Evolutionary conservation across 2,329 filamentous ascomycete species (phyloP), one percentile per base, ranked within the genome.

Genomic region (Arthrobotrys iridis): DNA sequence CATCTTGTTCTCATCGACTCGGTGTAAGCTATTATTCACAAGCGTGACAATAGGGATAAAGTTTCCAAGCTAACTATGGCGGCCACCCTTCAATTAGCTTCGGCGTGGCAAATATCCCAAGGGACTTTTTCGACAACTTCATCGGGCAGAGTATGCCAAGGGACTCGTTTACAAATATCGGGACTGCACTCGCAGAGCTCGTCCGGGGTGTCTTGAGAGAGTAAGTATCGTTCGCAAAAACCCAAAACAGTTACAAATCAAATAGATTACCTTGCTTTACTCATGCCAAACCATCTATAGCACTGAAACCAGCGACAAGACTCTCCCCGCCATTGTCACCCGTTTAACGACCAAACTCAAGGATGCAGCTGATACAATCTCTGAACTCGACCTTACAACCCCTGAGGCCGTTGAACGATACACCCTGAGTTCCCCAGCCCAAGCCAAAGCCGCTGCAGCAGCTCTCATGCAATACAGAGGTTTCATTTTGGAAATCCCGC

Each of bases 281-380:
- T n/a, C n/a, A n/a, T n/a, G n/a, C n/a, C n/a, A n/a, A n/a, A 55
- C 11, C 35, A n/a, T n/a, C 11, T 6, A 40, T 15, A 40, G 35
- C 7, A n/a, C 48, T 10, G 48, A 15, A 2, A 13, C 41, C 6
- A 40, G 28, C 52, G 28, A 33, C 4, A 37, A 67, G 15, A 46
- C 40, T 11, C 30, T 67, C 10, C 8, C 18, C n/a, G 7, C 24
- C 10, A 8, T 59, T 4, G 52, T 45, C 4, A 37, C 30, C 8
- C 50, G 28, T 6, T 40, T 67, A 18, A 45, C 37, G 5, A 30
- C 28, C 18, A 59, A 67, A 33, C 41, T 67, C 6, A 55, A 35
- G 26, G 52, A 48, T 26, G 40, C 41, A 1, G 64, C 41, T 4
- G 41, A n/a, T 20, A 59, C 18, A 11, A 57, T 67, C 11, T 10